phyloP scores from a whole-genome alignment of 306 rosid genomes.

The Medicago ruthenica region DNA sequence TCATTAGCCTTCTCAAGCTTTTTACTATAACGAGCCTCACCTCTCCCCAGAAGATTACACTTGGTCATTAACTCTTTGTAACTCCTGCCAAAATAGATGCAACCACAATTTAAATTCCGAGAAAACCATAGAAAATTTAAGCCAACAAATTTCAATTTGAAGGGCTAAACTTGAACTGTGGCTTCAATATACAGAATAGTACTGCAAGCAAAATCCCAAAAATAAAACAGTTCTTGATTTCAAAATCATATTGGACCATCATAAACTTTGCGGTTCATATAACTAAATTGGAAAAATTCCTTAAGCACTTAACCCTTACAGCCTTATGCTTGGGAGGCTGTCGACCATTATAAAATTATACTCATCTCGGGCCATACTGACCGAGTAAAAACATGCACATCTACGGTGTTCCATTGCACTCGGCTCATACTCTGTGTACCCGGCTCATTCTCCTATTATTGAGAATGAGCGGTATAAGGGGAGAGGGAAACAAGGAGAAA shows the following conservation, averaged over 20 bases:
- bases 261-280: not conserved
- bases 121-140: conserved; percentile 21
- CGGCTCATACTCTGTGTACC: not conserved
- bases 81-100: conserved; percentile 61
- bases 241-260: conserved; percentile 18
- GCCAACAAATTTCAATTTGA: conserved; percentile 22
- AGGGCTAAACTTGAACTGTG: conserved; percentile 33
- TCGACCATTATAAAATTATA: not conserved
- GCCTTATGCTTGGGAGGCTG: not conserved
- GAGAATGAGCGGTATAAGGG: not conserved
- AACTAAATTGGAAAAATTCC: not conserved
- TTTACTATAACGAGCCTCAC: conserved; percentile 70
- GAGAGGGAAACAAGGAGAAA: not conserved
- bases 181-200: conserved; percentile 12
- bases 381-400: not conserved
- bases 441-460: not conserved
- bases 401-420: not conserved
- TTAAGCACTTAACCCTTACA: not conserved
- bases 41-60: conserved; percentile 78
- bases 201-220: conserved; percentile 20
- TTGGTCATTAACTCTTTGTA: conserved; percentile 89
- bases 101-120: conserved; percentile 28
- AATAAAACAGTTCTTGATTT: not conserved
- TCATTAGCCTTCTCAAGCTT: conserved; percentile 83
- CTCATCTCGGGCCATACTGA: not conserved